Evolutionary conservation across 768 basidiomycete species (phyloP).

Genomic region (Collybia mongolica): DNA sequence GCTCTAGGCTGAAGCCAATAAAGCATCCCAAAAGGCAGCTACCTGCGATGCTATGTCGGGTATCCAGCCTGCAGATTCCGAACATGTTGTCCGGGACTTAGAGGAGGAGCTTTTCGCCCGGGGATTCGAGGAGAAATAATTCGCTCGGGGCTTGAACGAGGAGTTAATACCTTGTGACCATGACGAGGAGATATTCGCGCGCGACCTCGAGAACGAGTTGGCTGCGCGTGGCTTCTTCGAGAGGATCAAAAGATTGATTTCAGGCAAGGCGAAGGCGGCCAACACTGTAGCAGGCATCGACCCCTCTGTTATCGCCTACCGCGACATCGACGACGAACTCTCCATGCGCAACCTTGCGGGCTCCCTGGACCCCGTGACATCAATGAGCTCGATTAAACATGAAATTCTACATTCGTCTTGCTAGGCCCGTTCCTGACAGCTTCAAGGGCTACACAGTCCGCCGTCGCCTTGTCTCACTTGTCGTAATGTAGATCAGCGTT

Average conservation of each 20-base stretch:
- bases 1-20: background rate
- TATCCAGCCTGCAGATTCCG: background rate
- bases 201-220: no score
- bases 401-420: background rate
- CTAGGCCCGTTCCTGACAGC: background rate
- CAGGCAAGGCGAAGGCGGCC: no score
- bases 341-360: background rate
- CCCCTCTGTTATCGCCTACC: background rate
- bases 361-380: background rate
- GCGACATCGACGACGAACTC: background rate
- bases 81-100: no score
- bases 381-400: conserved; percentile 8
- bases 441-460: no score
- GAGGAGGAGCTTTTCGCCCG: background rate
- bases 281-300: background rate
- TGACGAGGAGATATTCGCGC: no score
- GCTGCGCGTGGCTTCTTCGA: no score
- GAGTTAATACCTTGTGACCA: no score
- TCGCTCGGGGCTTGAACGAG: no score
- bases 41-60: background rate
- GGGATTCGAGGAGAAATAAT: background rate
- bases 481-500: background rate
- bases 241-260: no score
- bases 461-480: no score
- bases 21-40: background rate